Evolutionary conservation across 768 basidiomycete species (phyloP).

Genomic region (Russula sp.): DNA sequence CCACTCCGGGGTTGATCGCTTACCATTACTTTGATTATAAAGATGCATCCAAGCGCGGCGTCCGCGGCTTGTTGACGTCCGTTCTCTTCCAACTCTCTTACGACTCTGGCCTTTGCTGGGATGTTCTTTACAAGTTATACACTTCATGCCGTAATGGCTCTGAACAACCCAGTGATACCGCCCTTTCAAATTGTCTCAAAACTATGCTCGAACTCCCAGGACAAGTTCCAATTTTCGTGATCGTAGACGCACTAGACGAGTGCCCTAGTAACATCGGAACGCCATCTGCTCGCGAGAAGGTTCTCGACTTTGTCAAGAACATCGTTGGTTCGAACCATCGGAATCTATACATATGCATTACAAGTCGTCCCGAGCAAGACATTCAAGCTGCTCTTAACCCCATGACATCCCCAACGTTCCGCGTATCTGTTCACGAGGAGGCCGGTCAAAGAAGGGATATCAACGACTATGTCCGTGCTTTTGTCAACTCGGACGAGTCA

Average conservation of each 20-base stretch:
- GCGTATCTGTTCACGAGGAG: background rate
- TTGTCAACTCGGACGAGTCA: background rate
- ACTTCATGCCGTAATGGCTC: background rate
- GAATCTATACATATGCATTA: background rate
- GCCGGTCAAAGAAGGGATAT: background rate
- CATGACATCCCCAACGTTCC: background rate
- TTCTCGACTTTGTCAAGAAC: background rate
- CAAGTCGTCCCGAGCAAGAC: background rate
- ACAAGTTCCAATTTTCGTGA: background rate
- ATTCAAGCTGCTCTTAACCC: background rate
- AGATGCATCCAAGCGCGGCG: background rate
- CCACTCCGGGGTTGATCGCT: background rate
- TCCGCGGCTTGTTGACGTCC: background rate
- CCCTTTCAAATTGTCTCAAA: background rate
- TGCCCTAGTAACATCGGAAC: background rate
- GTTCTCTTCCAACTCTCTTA: background rate
- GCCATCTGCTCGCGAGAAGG: background rate
- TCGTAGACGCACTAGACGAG: background rate
- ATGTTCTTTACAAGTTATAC: background rate
- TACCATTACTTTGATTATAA: constrained; percentile 4
- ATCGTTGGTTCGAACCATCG: background rate
- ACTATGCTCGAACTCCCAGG: background rate
- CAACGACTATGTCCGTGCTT: background rate
- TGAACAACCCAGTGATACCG: background rate
- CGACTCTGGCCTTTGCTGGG: background rate